These are phyloP conservation scores for Lactarius psammicola DNA, from an alignment of 768 basidiomycete genomes.

Conservation along the genomic window DNA sequence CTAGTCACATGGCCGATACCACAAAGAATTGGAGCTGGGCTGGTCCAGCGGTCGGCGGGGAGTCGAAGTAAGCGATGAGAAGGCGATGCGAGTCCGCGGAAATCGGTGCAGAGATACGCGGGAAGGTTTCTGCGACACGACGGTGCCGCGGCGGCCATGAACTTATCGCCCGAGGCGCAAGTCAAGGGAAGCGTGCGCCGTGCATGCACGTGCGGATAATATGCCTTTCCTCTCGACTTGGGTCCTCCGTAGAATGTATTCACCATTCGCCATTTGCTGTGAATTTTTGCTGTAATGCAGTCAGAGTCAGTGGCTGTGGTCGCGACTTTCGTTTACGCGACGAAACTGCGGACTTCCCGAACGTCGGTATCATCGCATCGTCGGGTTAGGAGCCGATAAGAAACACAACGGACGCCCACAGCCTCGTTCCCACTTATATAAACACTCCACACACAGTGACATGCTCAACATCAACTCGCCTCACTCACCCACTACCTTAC, in stretches of 20 bases:
- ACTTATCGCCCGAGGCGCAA: not conserved
- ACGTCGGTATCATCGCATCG: not conserved
- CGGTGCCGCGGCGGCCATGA: not conserved
- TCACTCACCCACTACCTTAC: constrained; percentile 2
- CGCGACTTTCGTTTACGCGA: not conserved
- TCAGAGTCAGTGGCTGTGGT: not conserved
- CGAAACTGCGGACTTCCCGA: not conserved
- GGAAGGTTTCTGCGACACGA: not conserved
- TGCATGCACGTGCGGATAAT: not conserved
- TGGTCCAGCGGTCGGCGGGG: not conserved
- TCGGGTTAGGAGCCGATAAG: not conserved
- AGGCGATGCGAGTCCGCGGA: not conserved
- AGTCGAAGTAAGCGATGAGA: not conserved
- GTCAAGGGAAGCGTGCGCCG: not conserved
- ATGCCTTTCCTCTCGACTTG: not conserved
- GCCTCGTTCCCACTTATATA: not conserved
- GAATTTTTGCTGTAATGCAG: not conserved
- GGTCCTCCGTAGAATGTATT: not conserved
- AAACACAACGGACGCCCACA: not conserved
- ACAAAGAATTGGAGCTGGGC: not conserved
- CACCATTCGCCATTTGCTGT: not conserved
- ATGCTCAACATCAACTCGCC: not conserved
- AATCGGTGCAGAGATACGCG: not conserved
- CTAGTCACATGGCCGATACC: not conserved
- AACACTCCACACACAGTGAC: not conserved